phyloP scores from a whole-genome alignment of 805 yeast genomes.

The Metschnikowia lunata region DNA sequence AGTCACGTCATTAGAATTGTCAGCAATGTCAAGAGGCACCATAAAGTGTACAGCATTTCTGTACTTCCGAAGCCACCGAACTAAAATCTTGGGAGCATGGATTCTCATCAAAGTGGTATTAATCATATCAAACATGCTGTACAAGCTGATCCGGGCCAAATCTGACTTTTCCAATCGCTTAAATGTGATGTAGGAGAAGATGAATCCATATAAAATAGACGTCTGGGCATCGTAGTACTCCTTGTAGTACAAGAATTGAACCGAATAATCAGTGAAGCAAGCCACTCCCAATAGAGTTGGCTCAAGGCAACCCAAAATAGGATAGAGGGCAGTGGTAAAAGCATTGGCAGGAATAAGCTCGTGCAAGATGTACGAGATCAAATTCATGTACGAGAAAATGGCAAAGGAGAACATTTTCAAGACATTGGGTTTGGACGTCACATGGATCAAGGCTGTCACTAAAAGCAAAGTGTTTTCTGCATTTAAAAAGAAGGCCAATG shows the following conservation, averaged over 20 bases:
- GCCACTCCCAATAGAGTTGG: conserved; percentile 15
- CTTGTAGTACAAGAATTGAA: conserved; percentile 9
- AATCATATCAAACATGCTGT: conserved; percentile 10
- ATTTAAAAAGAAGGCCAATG: conserved; percentile 20
- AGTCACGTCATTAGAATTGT: conserved; percentile 4
- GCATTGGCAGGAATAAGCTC: conserved; percentile 12
- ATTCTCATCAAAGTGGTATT: conserved; percentile 4
- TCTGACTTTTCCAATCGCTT: conserved; percentile 15
- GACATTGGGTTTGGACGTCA: conserved; percentile 15
- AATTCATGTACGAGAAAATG: conserved; percentile 27
- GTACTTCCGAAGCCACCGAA: conserved; percentile 4
- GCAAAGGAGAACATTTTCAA: conserved; percentile 25
- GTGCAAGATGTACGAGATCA: conserved; percentile 17
- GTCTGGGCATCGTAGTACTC: conserved; percentile 10
- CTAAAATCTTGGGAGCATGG: conserved; percentile 5
- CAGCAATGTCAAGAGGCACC: conserved; percentile 10
- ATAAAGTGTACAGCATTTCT: conserved; percentile 8
- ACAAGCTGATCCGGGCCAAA: conserved; percentile 11
- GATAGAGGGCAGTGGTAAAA: conserved; percentile 13
- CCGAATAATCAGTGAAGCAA: conserved; percentile 12
- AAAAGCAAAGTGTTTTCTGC: conserved; percentile 30
- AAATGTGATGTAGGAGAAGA: conserved; percentile 14
- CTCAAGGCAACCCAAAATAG: conserved; percentile 13
- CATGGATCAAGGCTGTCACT: conserved; percentile 19
- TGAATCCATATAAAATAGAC: conserved; percentile 11